Base-by-base conservation (phyloP, 805 yeast genomes). In the Ogataea siamensis region DNA sequence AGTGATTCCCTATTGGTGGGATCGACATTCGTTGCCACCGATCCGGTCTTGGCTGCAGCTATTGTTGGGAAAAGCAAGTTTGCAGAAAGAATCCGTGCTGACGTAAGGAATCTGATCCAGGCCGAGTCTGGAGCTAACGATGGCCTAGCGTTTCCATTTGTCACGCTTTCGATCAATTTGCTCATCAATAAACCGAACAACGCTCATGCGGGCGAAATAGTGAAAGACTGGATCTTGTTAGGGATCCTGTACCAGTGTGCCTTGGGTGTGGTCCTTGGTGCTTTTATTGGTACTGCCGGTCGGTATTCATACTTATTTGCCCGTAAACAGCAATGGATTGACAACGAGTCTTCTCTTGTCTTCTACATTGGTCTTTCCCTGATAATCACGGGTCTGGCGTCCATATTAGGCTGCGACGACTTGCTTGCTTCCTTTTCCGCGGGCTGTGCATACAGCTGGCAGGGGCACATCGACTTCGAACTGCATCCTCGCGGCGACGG, bases 121-220 rank as follows among this genome's bases (percentile, higher is more conserved):
- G 95, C 95, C 0, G 95, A 87, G 52, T 82, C 91, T 0, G 94
- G 89, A 3, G 84, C 95, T 58, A 88, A 88, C 60, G 97, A 88
- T 56, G 97, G 97, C 29, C 83, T 88, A 93, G 96, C 96, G 0
- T 88, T 86, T 55, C 97, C 97, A 0, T 88, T 88, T 56, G 84
- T 86, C 17, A 70, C 71, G 63, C 60, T 89, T 28, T 78, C 93
- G 2, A 64, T 87, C 45, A 74, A 82, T 55, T 57, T 87, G 32
- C 74, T 88, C 36, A 58, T 77, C n/a, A 78, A 83, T 55, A 26
- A 43, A 19, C 51, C 51, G 1, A 39, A 49, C 33, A 71, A 73
- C 20, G 84, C 84, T 3, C 62, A 84, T 37, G 76, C 80, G 2
- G 73, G 78, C 3, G 78, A 75, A 45, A 84, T 88, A 42, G 74